A percentile compares a stretch with the other conserved stretches of the same genome.
Evolutionary conservation across 441 rosid genomes (phyloP).

Genomic region (Arabidopsis hybrid): DNA sequence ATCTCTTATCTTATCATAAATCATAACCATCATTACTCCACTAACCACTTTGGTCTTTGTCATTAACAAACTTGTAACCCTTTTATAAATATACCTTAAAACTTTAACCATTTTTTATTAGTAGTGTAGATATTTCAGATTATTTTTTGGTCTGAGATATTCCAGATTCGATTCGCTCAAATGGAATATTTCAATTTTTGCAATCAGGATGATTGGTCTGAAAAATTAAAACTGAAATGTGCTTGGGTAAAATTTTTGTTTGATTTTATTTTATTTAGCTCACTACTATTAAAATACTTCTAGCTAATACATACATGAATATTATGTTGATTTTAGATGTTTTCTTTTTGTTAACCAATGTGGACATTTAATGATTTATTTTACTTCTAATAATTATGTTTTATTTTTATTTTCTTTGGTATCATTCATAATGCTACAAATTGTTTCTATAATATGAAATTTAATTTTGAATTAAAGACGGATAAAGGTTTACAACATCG

Average conservation of each 20-base stretch:
- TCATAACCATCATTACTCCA: conserved; percentile 43
- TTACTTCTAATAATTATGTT: too few relatives aligned
- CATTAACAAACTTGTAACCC: conserved; percentile 32
- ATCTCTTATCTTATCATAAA: conserved; percentile 45
- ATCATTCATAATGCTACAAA: too few relatives aligned
- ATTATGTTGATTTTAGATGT: too few relatives aligned
- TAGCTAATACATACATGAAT: too few relatives aligned
- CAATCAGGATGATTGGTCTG: background rate
- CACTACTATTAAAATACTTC: too few relatives aligned
- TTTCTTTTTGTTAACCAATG: too few relatives aligned
- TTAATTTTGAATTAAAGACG: too few relatives aligned
- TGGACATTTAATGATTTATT: too few relatives aligned
- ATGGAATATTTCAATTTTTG: background rate
- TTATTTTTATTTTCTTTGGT: too few relatives aligned
- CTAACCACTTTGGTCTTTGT: conserved; percentile 27
- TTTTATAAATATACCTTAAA: conserved; percentile 12
- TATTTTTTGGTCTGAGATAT: background rate
- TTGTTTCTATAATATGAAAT: too few relatives aligned
- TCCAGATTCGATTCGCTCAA: background rate
- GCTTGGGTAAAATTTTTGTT: background rate
- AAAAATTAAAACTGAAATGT: background rate
- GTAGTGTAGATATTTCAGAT: background rate
- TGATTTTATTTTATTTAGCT: background rate
- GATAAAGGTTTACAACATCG: too few relatives aligned
- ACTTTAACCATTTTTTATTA: background rate